Base-by-base conservation (phyloP, 2,329 filamentous ascomycete genomes). In the Penicillium aurantiogriseum region DNA sequence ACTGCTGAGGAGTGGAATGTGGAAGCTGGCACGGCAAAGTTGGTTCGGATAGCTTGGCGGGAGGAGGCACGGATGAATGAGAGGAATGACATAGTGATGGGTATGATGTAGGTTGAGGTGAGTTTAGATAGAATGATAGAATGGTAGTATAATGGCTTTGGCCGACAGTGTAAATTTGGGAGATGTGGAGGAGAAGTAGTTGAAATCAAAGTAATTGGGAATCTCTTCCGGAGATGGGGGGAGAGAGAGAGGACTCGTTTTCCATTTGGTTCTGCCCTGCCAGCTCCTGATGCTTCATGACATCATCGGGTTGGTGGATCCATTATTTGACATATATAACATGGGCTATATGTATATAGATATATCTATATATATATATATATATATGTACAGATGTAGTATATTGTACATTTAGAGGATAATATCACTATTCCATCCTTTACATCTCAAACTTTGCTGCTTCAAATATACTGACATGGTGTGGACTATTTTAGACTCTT, bases 11-110 rank as follows among this genome's bases (percentile, higher is more conserved):
- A 69, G 52, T 73, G 72, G 56, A 74, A 68, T 43, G 67, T 33
- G n/a, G 68, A 55, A 42, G 56, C 54, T 17, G 60, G 51, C 9
- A 57, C 33, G 17, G 39, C 43, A 56, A 59, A 63, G 54, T 55
- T 56, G 48, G 64, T 60, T 46, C 61, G 62, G n/a, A 65, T 56
- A 46, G 60, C 59, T 42, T 65, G 67, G 59, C 61, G 67, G 33
- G 64, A 62, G 43, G 47, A 50, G 56, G 65, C 56, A 43, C 70
- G 70, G 39, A 69, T 46, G 29, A 70, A 58, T 33, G 69, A 56
- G 57, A 76, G 64, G 64, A 75, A 72, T 8, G 74, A 73, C 75
- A 77, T 77, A 33, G 21, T 65, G 56, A 23, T 42, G 39, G 39
- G 17, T 27, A 50, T 31, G 43, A 27, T 33, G 17, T 36, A 36